Evolutionary conservation across 371 early-diverging fungal species (phyloP).

Genomic region (Batkoa obscura): DNA sequence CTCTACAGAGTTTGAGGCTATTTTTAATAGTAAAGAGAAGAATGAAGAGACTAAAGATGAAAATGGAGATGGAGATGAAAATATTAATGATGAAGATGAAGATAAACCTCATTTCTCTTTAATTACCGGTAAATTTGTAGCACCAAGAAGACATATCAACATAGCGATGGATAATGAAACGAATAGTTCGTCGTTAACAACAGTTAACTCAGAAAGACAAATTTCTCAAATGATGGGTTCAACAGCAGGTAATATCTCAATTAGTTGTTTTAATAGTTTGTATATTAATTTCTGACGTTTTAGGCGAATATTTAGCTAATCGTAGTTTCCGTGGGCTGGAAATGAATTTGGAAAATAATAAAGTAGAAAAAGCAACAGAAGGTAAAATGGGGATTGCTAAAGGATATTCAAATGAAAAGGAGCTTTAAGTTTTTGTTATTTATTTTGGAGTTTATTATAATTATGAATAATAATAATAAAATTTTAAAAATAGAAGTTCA

Average conservation of each 20-base stretch:
- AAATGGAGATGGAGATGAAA: no score
- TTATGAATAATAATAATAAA: no score
- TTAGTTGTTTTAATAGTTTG: background rate
- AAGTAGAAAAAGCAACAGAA: constrained; percentile 42
- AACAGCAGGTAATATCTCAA: constrained; percentile 37
- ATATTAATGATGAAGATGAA: constrained; percentile 25
- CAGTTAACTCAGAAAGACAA: constrained; percentile 29
- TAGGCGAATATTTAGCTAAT: constrained; percentile 39
- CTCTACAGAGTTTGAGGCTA: background rate
- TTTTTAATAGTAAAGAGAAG: no score
- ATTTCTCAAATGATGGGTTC: constrained; percentile 49
- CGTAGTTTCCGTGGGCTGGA: constrained; percentile 68
- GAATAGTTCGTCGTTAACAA: constrained; percentile 25
- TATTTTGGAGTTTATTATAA: no score
- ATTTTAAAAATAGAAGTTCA: no score
- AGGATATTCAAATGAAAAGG: constrained; percentile 26
- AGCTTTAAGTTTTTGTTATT: no score
- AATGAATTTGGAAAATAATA: constrained; percentile 38
- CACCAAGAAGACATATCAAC: constrained; percentile 18
- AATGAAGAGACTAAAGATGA: background rate
- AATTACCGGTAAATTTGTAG: constrained; percentile 61
- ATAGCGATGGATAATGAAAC: constrained; percentile 2
- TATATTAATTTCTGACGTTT: background rate
- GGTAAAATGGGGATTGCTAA: constrained; percentile 76
- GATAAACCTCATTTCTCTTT: constrained; percentile 75